A percentile compares a stretch with the other conserved stretches of the same genome.
Conservation (phyloP, 768 basidiomycete species). For the Psilocybe subaeruginosa region DNA sequence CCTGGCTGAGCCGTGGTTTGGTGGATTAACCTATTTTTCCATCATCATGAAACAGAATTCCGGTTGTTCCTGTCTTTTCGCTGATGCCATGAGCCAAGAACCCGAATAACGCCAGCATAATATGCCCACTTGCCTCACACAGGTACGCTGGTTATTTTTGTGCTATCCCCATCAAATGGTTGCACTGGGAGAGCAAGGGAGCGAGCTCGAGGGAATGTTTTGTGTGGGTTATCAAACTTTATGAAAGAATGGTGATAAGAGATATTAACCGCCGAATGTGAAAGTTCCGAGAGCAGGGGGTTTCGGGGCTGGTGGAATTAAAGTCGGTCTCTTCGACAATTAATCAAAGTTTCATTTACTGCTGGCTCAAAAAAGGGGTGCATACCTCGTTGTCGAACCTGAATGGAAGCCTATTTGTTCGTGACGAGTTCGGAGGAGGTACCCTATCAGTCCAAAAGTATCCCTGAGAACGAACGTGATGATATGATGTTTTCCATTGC, state of each 20-base stretch:
- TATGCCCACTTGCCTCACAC: background rate
- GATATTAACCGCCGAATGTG: constrained; percentile 4
- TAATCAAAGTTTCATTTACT: constrained; percentile 5
- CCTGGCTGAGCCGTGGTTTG: constrained; percentile 5
- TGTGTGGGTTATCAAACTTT: constrained; percentile 1
- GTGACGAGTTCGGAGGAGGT: background rate
- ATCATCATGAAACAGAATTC: constrained; percentile 10
- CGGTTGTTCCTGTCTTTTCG: constrained; percentile 10
- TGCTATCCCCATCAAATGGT: constrained; percentile 1
- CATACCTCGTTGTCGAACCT: background rate
- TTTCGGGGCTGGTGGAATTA: background rate
- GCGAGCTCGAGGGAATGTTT: background rate
- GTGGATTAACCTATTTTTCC: constrained; percentile 11
- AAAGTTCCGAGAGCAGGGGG: background rate
- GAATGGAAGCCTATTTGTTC: background rate
- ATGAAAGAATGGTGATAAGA: background rate
- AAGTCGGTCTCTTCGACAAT: background rate
- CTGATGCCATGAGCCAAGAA: background rate
- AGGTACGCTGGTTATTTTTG: background rate
- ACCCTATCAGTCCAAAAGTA: background rate
- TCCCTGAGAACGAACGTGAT: background rate
- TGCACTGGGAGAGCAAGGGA: background rate
- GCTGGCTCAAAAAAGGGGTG: constrained; percentile 2
- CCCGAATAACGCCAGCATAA: background rate
- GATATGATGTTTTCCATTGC: background rate